phyloP scores from a whole-genome alignment of 176 grass and related monocot species.

The Bolboschoenus planiculmis region DNA sequence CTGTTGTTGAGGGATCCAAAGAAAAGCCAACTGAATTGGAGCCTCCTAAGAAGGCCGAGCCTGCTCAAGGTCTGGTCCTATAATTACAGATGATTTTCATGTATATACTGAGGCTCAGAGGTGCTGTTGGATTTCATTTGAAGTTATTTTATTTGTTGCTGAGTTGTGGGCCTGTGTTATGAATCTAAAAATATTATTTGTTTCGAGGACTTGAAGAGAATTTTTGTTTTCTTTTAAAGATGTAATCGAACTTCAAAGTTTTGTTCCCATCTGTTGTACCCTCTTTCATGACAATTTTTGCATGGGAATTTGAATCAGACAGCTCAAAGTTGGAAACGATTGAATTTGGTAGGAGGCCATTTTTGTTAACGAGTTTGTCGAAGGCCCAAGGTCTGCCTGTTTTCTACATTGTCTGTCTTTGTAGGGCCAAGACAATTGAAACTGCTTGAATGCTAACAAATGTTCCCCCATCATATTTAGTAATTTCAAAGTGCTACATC shows the following conservation, averaged over 20 bases:
- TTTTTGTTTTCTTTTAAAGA: not conserved
- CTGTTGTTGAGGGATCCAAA: slow-evolving; percentile 24
- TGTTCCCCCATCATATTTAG: not conserved
- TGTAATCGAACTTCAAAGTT: not conserved
- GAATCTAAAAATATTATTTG: slow-evolving; percentile 1
- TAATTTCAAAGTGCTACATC: not conserved
- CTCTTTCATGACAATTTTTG: not conserved
- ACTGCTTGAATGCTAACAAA: not conserved
- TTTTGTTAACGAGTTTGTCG: not conserved
- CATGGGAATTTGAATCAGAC: not conserved
- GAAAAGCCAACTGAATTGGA: slow-evolving; percentile 13
- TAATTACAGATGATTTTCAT: slow-evolving; percentile 33
- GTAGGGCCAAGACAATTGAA: not conserved
- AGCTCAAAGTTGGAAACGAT: not conserved
- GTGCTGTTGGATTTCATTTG: slow-evolving; percentile 1
- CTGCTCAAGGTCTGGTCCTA: slow-evolving; percentile 45
- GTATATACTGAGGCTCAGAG: slow-evolving; percentile 29
- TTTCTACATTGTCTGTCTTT: not conserved
- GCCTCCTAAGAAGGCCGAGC: slow-evolving; percentile 29
- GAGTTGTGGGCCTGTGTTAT: not conserved
- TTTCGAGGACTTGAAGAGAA: slow-evolving; percentile 8
- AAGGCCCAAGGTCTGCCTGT: not conserved
- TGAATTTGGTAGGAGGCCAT: not conserved
- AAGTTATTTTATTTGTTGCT: not conserved
- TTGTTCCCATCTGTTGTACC: not conserved